These are phyloP conservation scores for Coriolopsis trogii DNA, from an alignment of 1,284 basidiomycete genomes.

Conservation along the genomic window DNA sequence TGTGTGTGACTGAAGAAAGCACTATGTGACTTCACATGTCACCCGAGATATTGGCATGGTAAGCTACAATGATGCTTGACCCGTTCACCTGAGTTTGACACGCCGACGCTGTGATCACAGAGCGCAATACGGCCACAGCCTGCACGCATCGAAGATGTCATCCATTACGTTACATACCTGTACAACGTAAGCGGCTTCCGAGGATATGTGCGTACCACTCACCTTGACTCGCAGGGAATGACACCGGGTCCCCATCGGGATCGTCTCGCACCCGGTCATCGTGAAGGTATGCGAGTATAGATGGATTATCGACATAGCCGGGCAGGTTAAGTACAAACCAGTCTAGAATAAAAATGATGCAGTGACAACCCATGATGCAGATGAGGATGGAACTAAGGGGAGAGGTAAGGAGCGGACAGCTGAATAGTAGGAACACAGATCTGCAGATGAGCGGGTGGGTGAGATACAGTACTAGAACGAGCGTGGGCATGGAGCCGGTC, in stretches of 20 bases:
- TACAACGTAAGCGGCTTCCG: too few relatives aligned
- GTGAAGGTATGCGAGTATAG: slow-evolving; percentile 13
- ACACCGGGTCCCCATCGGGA: too few relatives aligned
- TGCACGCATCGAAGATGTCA: neutral
- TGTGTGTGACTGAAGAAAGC: too few relatives aligned
- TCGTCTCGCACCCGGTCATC: too few relatives aligned
- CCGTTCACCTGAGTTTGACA: too few relatives aligned
- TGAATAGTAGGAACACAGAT: slow-evolving; percentile 22
- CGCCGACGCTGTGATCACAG: too few relatives aligned
- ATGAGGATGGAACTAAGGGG: slow-evolving; percentile 13
- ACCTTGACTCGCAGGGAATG: too few relatives aligned
- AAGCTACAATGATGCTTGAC: too few relatives aligned
- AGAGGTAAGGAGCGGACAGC: slow-evolving; percentile 25
- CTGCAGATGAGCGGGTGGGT: slow-evolving; percentile 18
- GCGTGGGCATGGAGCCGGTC: slow-evolving; percentile 21
- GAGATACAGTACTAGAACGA: slow-evolving; percentile 27
- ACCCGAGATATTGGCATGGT: too few relatives aligned
- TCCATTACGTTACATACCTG: neutral
- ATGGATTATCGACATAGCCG: slow-evolving; percentile 23
- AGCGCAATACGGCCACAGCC: too few relatives aligned
- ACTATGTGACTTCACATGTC: too few relatives aligned
- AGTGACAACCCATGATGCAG: slow-evolving; percentile 23
- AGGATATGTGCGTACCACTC: too few relatives aligned
- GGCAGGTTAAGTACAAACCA: slow-evolving; percentile 27
- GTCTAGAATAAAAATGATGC: slow-evolving; percentile 27